Percentiles rank a stretch among this genome's conserved stretches.
Evolutionary conservation across 225 moss, liverwort and hornwort genomes (phyloP).

Genomic region (Neckera pumila): DNA sequence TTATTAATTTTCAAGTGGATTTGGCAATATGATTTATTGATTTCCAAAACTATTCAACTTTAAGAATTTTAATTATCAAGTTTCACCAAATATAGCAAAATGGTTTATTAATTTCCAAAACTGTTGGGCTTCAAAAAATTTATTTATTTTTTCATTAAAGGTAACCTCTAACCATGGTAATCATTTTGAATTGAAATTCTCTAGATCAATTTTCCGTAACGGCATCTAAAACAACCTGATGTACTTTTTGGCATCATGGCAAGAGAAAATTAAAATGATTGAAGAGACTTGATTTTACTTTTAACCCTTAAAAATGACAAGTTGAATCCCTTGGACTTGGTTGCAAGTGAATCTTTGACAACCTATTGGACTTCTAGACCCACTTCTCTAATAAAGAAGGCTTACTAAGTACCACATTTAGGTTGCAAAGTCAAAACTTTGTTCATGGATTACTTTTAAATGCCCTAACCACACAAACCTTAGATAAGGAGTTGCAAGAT

Average conservation of each 20-base stretch:
- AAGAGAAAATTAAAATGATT: neutral
- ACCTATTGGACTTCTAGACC: too few species aligned
- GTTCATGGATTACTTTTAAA: neutral
- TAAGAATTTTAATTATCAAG: neutral
- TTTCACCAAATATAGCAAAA: too few species aligned
- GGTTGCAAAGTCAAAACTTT: neutral
- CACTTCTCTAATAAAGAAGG: neutral
- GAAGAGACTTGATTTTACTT: neutral
- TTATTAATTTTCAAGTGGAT: neutral
- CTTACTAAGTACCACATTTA: neutral
- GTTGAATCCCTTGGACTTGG: accelerated
- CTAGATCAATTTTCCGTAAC: neutral
- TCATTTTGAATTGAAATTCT: neutral
- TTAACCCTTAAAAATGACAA: neutral
- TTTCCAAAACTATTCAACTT: neutral
- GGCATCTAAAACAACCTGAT: neutral
- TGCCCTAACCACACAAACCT: neutral
- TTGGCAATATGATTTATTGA: neutral
- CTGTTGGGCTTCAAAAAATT: neutral
- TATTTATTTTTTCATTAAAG: neutral
- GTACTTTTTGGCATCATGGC: neutral
- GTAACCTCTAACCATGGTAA: neutral
- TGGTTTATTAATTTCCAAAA: too few species aligned
- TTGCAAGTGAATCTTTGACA: too few species aligned
- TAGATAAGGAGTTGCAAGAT: accelerated